Evolutionary conservation across 805 yeast genomes (phyloP), one percentile per base, ranked within the genome.

Genomic region (Torulaspora microellipsoides): DNA sequence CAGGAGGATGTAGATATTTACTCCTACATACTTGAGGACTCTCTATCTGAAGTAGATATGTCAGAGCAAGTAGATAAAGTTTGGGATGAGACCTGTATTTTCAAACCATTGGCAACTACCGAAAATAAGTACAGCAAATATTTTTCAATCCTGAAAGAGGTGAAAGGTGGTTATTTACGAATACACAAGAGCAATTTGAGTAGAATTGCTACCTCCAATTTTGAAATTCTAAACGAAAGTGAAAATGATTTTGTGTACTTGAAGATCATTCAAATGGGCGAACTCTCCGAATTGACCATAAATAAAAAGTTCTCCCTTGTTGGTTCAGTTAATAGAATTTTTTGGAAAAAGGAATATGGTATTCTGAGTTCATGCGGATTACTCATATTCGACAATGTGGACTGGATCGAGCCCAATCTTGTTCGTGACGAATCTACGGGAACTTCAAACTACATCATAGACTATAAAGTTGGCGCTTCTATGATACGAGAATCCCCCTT

Each of bases 361-460:
- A 56, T 77, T n/a, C 54, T 77, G 36, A 77, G 82, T 0, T 62
- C 75, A 0, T 67, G 73, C 46, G 81, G 81, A 1, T 49, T 77
- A 15, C 60, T 75, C 11, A 59, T 77, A 27, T 77, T 70, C 55
- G 66, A 64, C 36, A 48, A 47, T 33, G 40, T 27, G 25, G 64
- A 66, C 20, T 64, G 57, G 51, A 58, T 64, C 2, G 53, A 59
- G 14, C 65, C 69, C 7, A 47, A 43, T 32, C 38, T 60, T 11
- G 48, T 58, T 3, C 48, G 53, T 15, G 61, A 55, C 42, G 50
- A 48, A 8, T 38, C 32, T 1, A 48, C 53, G 3, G 44, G 49
- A 2, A 50, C 55, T 3, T 64, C 65, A 25, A 60, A 64, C 15
- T 54, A 62, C 31, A 49, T 67, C 9, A 54, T 70, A 23, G 66